Conservation (phyloP, 345 rosid genomes). For the Camelina laxa region DNA sequence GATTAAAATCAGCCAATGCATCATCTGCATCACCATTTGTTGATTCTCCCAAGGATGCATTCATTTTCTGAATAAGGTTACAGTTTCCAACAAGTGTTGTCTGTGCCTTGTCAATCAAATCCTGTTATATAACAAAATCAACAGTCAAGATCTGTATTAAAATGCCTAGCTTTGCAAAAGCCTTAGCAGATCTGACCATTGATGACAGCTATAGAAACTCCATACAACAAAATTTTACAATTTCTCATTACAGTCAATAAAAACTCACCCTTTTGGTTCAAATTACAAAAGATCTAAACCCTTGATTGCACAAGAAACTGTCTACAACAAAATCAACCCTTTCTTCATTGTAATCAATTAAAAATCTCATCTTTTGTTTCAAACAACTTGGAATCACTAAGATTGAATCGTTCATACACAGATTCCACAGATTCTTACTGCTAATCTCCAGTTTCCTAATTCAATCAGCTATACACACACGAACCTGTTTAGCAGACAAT, state of each 20-base stretch:
- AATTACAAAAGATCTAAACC: not conserved
- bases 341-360: too few species aligned
- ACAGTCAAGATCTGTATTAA: not conserved
- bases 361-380: too few species aligned
- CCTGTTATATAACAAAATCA: conserved; percentile 51
- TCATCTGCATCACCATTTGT: conserved; percentile 52
- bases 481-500: conserved; percentile 86
- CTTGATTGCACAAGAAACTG: not conserved
- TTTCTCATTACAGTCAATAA: not conserved
- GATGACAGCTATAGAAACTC: too few species aligned
- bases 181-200: not conserved
- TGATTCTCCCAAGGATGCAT: conserved; percentile 58
- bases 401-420: not conserved
- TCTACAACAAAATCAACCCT: not conserved
- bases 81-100: conserved; percentile 75
- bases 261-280: not conserved
- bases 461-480: not conserved
- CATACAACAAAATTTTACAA: not conserved
- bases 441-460: not conserved
- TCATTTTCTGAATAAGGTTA: conserved; percentile 66
- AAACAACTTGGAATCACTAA: too few species aligned
- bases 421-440: not conserved
- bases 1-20: conserved; percentile 76
- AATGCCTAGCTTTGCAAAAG: not conserved
- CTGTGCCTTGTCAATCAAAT: conserved; percentile 86